Base-by-base conservation (phyloP, 805 yeast genomes). In the Gaillardinia entomophila region DNA sequence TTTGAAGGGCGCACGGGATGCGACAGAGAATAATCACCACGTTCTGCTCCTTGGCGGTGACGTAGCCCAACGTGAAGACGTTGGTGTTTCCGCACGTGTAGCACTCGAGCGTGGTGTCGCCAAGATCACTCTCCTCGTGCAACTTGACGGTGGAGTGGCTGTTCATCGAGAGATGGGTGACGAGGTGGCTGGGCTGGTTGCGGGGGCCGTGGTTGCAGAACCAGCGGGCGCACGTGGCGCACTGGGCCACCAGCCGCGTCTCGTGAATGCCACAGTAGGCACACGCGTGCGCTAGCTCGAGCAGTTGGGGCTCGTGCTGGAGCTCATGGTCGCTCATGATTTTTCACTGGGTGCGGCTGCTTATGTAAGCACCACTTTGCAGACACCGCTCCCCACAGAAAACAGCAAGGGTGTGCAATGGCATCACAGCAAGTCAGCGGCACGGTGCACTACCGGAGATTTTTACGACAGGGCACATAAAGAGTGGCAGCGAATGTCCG, bases 21-120 rank as follows among this genome's bases (percentile, higher is more conserved):
- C 97, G 76, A 58, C 97, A 89, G 30, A 89, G 57, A 27, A 88
- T 71, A 4, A 89, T 95, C 37, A 89, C 89, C 24, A 87, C 88
- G 4, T 88, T 79, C 43, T 86, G 94, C 37, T 79, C 74, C 49
- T 84, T 85, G 3, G 96, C 96, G 16, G 88, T 73, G 12, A 89
- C 92, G 56, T 81, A 87, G 0, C 97, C 97, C 24, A 89, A 62
- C 16, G 80, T 67, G 45, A 89, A 89, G 2, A 79, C 82, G 46
- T 89, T 89, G 38, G 68, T 76, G 50, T 73, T 75, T 19, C 96
- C 96, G 63, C 97, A 89, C 49, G 79, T 81, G 60, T 88, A 89
- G 61, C 97, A 89, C 55, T 89, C 97, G 36, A 89, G 61, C 2
- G 78, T 71, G 4, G 89, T 81, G 33, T 83, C 95, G n/a, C 96